These are phyloP conservation scores for Ilyonectria sp. DNA, from an alignment of 2,329 filamentous ascomycete genomes.

Conservation along the genomic window DNA sequence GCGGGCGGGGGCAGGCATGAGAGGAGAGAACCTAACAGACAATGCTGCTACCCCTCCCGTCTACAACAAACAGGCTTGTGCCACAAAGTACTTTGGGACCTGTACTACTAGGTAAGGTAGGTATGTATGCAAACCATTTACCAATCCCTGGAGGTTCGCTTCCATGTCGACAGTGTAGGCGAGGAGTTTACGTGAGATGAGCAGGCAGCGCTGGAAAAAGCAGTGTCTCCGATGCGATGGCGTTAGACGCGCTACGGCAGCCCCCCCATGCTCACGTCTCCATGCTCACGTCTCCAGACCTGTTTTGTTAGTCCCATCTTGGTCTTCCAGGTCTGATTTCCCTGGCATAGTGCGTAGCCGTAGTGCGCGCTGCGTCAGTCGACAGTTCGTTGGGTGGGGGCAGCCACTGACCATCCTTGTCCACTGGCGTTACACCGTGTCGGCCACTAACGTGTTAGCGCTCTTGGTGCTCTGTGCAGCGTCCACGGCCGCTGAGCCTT, in stretches of 20 bases:
- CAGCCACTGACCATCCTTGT: slow-evolving; percentile 39
- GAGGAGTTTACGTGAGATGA: slow-evolving; percentile 8
- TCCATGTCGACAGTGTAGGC: neutral
- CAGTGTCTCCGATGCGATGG: neutral
- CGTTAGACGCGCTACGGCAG: slow-evolving; percentile 5
- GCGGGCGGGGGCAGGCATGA: neutral
- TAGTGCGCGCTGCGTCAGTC: slow-evolving; percentile 40
- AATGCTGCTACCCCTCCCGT: neutral
- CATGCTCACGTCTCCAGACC: slow-evolving; percentile 4
- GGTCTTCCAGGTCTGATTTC: slow-evolving; percentile 6
- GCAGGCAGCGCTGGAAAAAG: neutral
- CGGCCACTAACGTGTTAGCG: slow-evolving; percentile 39
- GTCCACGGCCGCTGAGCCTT: slow-evolving; percentile 41
- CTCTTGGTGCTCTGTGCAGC: slow-evolving; percentile 17
- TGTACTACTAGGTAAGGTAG: neutral
- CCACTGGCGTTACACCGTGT: slow-evolving; percentile 49
- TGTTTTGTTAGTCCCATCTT: slow-evolving; percentile 18
- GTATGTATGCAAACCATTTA: neutral
- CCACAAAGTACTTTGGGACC: neutral
- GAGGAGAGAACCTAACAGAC: neutral
- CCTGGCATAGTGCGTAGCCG: slow-evolving; percentile 32
- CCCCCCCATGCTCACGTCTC: slow-evolving; percentile 6
- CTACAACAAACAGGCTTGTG: neutral
- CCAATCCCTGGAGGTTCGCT: neutral
- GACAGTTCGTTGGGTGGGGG: slow-evolving; percentile 32